Base-by-base conservation (phyloP, 345 rosid species). In the Cochlearia excelsa region DNA sequence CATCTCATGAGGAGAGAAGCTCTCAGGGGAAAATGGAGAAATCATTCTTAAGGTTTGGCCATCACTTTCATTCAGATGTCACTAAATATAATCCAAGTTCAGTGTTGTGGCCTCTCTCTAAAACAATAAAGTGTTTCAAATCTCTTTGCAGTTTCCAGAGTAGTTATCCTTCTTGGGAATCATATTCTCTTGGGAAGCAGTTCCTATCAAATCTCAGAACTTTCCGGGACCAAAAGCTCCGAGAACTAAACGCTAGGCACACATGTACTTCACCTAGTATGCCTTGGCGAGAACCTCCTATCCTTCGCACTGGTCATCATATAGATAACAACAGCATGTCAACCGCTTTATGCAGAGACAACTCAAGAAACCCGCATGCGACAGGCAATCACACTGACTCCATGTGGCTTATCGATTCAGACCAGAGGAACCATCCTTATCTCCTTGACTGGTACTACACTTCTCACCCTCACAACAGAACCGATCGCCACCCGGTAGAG, bases 21-120 rank as follows among this genome's bases (percentile, higher is more conserved):
- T 90, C 90, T 53, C 97, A 94, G 54, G 99, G 99, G 65, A 94
- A 94, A 83, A 73, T 94, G 84, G 99, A 90, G 81, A 94, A 94
- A 74, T 90, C 99, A 40, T 87, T 94, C 78, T 79, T 94, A 77
- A 83, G 99, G 99, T 94, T 69, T 54, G 78, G 33, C 26, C 48
- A 38, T 45, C 26, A 16, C 49, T 55, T 34, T 37, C 5, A 6
- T 4, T 37, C 5, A 34, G 37, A 34, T 34, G 4, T 48, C 7
- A 4, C 28, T 23, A 34, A 49, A 11, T 33, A 33, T 42, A 34
- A 16, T 53, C 38, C 28, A 38, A 46, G 47, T 39, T 29, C 59
- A 59, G 61, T 65, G 45, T 27, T 33, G 39, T 46, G 10, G n/a
- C 29, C 44, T 47, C 34, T 48, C 42, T 40, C 16, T 41, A 40